Percentiles rank a stretch among this genome's conserved stretches.
Conservation (phyloP, 2,329 filamentous ascomycete species). For the Colletotrichum sojae region DNA sequence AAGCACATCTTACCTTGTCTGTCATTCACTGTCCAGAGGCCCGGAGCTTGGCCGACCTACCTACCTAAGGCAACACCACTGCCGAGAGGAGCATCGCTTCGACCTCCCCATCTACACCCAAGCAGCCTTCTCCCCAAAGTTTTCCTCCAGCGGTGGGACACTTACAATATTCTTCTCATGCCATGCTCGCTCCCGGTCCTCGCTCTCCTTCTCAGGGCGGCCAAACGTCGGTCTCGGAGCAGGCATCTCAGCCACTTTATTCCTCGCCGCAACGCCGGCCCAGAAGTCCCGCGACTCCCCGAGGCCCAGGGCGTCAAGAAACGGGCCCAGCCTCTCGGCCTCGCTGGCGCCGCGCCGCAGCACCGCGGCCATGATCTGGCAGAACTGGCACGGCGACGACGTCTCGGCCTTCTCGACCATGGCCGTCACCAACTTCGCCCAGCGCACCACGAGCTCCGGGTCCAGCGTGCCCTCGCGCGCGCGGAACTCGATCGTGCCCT, state of each 20-base stretch:
- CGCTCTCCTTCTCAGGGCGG: not conserved
- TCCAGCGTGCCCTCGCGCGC: conserved; percentile 29
- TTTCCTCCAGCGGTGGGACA: not conserved
- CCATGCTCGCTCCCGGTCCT: not conserved
- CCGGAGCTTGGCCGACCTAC: no score
- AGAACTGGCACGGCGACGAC: not conserved
- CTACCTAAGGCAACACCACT: no score
- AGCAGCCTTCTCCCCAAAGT: not conserved
- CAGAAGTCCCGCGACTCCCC: not conserved
- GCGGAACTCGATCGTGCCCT: conserved; percentile 32
- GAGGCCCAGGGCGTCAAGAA: conserved; percentile 3
- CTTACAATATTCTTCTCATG: not conserved
- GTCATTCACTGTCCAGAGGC: no score
- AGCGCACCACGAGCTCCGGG: conserved; percentile 15
- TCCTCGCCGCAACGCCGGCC: not conserved
- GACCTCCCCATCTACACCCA: not conserved
- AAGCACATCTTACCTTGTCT: no score
- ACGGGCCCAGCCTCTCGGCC: not conserved
- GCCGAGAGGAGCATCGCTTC: no score
- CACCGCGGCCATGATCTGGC: not conserved
- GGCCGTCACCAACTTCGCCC: not conserved
- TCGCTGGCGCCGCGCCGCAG: not conserved
- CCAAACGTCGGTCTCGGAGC: no score
- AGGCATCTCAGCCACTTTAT: not conserved
- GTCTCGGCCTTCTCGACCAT: conserved; percentile 6